phyloP scores from a whole-genome alignment of 164 flowering plant species.

The Echeveria elegans region DNA sequence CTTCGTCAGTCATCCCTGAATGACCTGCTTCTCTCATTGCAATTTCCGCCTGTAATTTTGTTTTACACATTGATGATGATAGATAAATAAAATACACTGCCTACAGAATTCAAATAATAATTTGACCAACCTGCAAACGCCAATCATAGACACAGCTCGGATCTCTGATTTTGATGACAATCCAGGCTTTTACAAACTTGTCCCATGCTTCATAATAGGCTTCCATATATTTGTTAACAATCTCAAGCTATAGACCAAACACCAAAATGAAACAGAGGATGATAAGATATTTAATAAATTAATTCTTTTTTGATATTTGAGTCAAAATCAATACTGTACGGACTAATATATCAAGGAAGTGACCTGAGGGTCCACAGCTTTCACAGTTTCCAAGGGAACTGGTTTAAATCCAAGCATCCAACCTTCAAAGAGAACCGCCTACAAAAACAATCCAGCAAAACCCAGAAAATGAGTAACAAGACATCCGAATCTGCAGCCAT shows the following conservation, averaged over 20 bases:
- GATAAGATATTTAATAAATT: background rate
- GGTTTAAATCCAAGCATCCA: constrained; percentile 99
- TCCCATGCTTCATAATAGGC: constrained; percentile 95
- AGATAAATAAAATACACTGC: background rate
- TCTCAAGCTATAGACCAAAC: constrained; percentile 50
- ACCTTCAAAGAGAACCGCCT: constrained; percentile 88
- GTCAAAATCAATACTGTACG: background rate
- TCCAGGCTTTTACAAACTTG: constrained; percentile 73
- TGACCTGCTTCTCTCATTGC: constrained; percentile 87
- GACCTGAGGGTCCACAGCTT: constrained; percentile 28
- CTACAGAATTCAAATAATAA: background rate
- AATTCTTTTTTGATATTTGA: too few relatives aligned
- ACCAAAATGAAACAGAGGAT: background rate
- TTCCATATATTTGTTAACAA: constrained; percentile 70
- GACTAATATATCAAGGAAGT: background rate
- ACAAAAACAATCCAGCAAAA: constrained; percentile 9
- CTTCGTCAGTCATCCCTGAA: constrained; percentile 85
- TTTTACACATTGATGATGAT: background rate
- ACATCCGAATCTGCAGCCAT: background rate
- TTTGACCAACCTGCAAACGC: constrained; percentile 73
- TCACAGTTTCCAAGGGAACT: constrained; percentile 51
- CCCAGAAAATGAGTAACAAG: background rate
- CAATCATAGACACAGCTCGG: constrained; percentile 83
- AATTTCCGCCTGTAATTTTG: constrained; percentile 51
- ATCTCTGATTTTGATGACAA: constrained; percentile 80